Base-by-base conservation (phyloP, 495 filamentous ascomycete species). In the Bryoglossum gracile region DNA sequence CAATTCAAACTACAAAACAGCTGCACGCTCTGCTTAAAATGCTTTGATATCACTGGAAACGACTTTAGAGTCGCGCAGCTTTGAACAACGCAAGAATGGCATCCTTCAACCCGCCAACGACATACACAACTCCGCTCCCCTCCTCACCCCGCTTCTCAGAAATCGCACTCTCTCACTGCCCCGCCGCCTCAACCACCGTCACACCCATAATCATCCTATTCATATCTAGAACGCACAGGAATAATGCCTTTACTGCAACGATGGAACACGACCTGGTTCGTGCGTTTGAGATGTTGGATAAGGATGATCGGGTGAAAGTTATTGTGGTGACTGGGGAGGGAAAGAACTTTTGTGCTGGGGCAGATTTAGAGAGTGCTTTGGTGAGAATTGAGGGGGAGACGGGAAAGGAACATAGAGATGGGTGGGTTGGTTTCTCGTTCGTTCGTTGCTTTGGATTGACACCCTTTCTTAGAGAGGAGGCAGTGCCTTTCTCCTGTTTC, bases 331-430 rank as follows among this genome's bases (percentile, higher is more conserved):
- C 79, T 0, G 77, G 78, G 25, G 43, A 51, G 50, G 35, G 55
- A 67, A 11, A 79, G 50, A 74, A 73, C 16, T 84, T 82, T 61
- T 82, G 78, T 55, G 77, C 77, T 10, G 79, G 80, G 6, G 75
- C 76, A 18, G 80, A 84, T 63, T 58, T 82, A 18, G 71, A 75
- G 18, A 66, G 66, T 32, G 75, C 70, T 4, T 77, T 50, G 37
- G 25, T 30, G 23, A 43, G 41, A n/a, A 43, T 25, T 2, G 24
- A 28, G 23, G 41, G 41, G 1, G 23, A 30, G 14, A 18, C 10
- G 13, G 41, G 41, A 8, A 43, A 43, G n/a, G 41, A 43, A 5
- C 41, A 43, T 32, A 43, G 41, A 32, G 41, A 43, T 32, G 41
- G 41, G 41, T 33, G 14, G 32, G 41, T 43, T 8, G 2, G 28